Base-by-base conservation (phyloP, 1,284 basidiomycete genomes). In the Naganishia liquefaciens region DNA sequence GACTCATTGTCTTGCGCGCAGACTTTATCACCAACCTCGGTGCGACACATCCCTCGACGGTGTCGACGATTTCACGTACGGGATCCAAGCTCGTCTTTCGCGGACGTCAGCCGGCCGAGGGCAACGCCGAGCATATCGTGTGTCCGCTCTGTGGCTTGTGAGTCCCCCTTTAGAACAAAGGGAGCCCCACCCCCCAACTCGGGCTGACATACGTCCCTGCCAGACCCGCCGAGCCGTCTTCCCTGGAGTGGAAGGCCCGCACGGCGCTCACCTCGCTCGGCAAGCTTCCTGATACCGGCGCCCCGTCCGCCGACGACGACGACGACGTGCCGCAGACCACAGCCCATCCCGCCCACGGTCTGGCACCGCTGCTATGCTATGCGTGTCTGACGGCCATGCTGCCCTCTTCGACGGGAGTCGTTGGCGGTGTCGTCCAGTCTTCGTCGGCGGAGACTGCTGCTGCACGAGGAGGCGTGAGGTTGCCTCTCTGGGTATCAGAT, bases 41-140 rank as follows among this genome's bases (percentile, higher is more conserved):
- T 75, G 85, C 84, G 51, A 86, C 91, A 71, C 93, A 90, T 75
- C 91, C 92, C 0, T 90, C 91, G 0, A 94, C 92, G 0, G 91
- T 94, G 3, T 91, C 90, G 7, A 88, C 91, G 0, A 91, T 94
- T 62, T 87, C 86, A 28, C 84, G 88, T 51, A 94, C 91, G 0
- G 91, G 89, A 68, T 86, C 84, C 27, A 94, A 94, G 77, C 80
- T 94, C 40, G 84, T 86, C 11, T 88, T 91, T 10, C 88, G 33
- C 10, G 33, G 33, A 37, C 33, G 33, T 37, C 33, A 37, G 33
- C 33, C 33, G 6, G 10, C 3, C 33, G 33, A 37, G 33, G 33
- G 33, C 10, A 13, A 37, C 13, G 33, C 6, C 33, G 55, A 55
- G 42, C 54, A 60, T 28, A 43, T 51, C 15, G 44, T 72, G 4